Conservation (phyloP, 2,329 filamentous ascomycete genomes). For the Helotiales sp. region DNA sequence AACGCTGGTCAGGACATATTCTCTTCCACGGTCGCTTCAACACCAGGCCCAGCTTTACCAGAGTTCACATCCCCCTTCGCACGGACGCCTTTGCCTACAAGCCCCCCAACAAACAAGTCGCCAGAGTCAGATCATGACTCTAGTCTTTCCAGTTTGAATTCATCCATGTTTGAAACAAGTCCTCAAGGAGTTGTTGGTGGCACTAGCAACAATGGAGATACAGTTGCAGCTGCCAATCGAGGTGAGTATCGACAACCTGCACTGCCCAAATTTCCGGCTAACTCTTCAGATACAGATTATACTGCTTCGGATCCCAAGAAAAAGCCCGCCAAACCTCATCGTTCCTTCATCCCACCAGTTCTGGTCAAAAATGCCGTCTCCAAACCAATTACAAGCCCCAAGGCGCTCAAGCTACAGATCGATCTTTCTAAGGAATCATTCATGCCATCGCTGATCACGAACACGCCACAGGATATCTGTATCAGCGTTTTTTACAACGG, state of each 20-base stretch:
- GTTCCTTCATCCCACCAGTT: background rate
- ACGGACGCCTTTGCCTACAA: too few species aligned
- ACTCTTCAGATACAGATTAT: background rate
- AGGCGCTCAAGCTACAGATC: constrained; percentile 22
- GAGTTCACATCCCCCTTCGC: background rate
- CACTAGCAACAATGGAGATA: background rate
- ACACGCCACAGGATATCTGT: constrained; percentile 16
- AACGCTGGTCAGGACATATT: constrained; percentile 29
- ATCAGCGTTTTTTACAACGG: constrained; percentile 28
- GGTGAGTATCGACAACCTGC: background rate
- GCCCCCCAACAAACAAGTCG: background rate
- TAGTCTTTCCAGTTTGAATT: constrained; percentile 1
- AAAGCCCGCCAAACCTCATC: background rate
- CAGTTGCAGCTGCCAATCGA: background rate
- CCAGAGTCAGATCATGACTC: background rate
- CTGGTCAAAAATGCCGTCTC: background rate
- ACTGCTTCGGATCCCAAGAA: background rate
- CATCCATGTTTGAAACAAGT: background rate
- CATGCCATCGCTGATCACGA: constrained; percentile 12
- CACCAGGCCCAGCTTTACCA: too few species aligned
- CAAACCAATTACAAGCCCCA: constrained; percentile 13
- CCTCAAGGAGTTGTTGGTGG: background rate
- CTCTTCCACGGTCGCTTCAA: background rate
- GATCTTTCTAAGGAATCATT: constrained; percentile 20
- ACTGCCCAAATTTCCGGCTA: background rate